Base-by-base conservation (phyloP, 1,284 basidiomycete species). In the Stereum hirsutum region DNA sequence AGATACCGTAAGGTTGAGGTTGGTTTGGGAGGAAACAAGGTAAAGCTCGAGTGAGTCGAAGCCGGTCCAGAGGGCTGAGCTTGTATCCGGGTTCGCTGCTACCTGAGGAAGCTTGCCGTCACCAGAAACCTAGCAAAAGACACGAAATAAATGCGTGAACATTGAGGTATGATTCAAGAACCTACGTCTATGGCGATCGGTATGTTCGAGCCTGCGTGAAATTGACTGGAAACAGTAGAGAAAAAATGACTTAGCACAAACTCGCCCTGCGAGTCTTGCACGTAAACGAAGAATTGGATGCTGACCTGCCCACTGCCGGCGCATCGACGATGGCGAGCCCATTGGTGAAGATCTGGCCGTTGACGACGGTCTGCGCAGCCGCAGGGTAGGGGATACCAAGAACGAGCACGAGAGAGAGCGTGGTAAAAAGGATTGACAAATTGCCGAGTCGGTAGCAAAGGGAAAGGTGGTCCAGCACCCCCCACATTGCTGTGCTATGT, bases 321-420 rank as follows among this genome's bases (percentile, higher is more conserved):
- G 67, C 59, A 53, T 74, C 64, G 28, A 73, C 61, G 42, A 74
- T 70, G 8, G 72, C 60, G n/a, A 77, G 61, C 4, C 68, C 72
- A 42, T 66, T 58, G 5, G 71, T 72, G 52, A 66, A 69, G 17
- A 58, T 57, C 51, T 71, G 71, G 1, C 69, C 70, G 49, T 61
- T 62, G 33, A 54, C 49, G 3, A 59, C 41, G 26, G 46, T 50
- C 39, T 65, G 62, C 15, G 57, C 60, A 17, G 35, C 32, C 41
- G 47, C 56, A 39, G 46, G 23, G 25, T 38, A 41, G 43, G 49
- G 39, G 43, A 20, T 20, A 8, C 11, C 10, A 17, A 35, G 17
- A 8, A 35, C 10, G 17, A 5, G 21, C 3, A 45, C 23, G 35
- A 43, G 23, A 17, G 45, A 35, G 32, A 48, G 25, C 54, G 36